phyloP scores from a whole-genome alignment of 2,329 filamentous ascomycete species.

The Colletotrichum shisoi region DNA sequence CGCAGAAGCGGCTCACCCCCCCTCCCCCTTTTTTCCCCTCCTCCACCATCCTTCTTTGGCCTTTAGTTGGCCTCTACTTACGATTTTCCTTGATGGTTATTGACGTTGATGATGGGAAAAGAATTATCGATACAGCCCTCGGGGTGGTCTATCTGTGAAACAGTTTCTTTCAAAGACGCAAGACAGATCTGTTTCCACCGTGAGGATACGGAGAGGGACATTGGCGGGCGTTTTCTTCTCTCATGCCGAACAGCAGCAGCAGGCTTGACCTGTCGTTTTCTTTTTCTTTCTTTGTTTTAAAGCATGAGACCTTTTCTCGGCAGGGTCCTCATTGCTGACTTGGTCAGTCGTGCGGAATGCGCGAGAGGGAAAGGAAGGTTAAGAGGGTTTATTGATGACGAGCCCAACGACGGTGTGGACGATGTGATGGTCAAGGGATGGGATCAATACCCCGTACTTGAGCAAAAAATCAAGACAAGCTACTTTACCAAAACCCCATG shows the following conservation, averaged over 20 bases:
- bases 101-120: conserved; percentile 33
- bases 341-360: conserved; percentile 4
- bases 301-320: conserved; percentile 10
- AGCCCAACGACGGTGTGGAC: conserved; percentile 21
- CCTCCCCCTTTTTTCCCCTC: conserved; percentile 3
- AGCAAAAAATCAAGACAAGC: conserved; percentile 30
- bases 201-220: conserved; percentile 30
- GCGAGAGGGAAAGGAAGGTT: conserved; percentile 1
- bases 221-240: conserved; percentile 33
- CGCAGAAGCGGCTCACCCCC: conserved; percentile 26
- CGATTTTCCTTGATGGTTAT: conserved; percentile 31
- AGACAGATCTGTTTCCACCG: conserved; percentile 37
- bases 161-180: conserved; percentile 33
- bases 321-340: neutral
- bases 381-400: conserved; percentile 18
- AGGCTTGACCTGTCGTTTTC: conserved; percentile 13
- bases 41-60: conserved; percentile 22
- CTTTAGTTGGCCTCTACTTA: conserved; percentile 14
- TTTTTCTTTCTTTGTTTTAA: conserved; percentile 10
- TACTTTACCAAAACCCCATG: neutral
- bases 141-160: conserved; percentile 29
- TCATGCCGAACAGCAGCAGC: neutral
- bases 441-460: conserved; percentile 5
- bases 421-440: conserved; percentile 4
- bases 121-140: conserved; percentile 34